Base-by-base conservation (phyloP, 169 alveolate genomes). In the Eimeria mitis region DNA sequence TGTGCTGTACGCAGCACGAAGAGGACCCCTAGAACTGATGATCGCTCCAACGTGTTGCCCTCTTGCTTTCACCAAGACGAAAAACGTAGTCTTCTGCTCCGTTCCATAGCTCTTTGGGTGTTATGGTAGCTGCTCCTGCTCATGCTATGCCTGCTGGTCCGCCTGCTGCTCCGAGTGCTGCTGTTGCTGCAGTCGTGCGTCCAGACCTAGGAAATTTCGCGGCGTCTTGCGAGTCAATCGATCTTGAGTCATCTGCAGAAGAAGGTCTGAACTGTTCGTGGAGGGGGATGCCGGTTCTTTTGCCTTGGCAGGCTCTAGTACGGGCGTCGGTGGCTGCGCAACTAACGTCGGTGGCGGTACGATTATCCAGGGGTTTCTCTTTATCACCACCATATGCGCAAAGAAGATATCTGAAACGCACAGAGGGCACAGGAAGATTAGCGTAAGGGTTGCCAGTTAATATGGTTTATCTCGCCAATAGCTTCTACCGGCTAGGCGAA, bases 341-440 rank as follows among this genome's bases (percentile, higher is more conserved):
- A 8, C 47, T 16, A 87, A 40, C 44, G 54, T 71, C 23, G 92
- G 92, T 21, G 92, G 92, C 34, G 92, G 92, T 31, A 87, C 56
- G 59, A 87, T 37, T 83, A 63, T 87, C 81, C 61, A 87, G 34
- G 92, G 81, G 63, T 87, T 87, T 49, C 92, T 87, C 92, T 87
- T 87, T 25, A 87, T 87, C 65, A 87, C 42, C 81, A 87, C 92
- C 92, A 87, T 87, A 49, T 87, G 81, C 4, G 81, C 92, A 23
- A 87, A 87, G 52, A 87, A 87, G 25, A 87, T 34, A 63, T 87
- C 92, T 87, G 63, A 34, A 59, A 87, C 78, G 63, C 63, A 87
- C 23, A 63, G 52, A 1, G 31, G n/a, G 65, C 42, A 42, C 59
- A 16, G 68, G 42, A 54, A 31, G 59, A 31, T 44, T 13, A 54